phyloP scores from a whole-genome alignment of 257 asterid genomes.

The Apocynum venetum region DNA sequence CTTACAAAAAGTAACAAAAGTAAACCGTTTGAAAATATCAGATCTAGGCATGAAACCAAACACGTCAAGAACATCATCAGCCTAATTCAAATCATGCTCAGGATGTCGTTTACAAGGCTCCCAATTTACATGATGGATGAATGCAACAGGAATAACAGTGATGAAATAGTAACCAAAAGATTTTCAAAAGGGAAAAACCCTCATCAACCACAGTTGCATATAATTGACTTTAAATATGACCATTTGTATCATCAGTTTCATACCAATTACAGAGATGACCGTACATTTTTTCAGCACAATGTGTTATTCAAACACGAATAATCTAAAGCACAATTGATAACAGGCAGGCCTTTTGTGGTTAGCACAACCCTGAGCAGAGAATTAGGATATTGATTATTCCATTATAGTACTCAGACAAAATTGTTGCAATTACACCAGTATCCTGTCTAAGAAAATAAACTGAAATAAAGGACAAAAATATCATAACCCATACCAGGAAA shows the following conservation, averaged over 20 bases:
- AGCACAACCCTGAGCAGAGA: no score
- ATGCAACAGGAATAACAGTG: neutral
- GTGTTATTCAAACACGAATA: neutral
- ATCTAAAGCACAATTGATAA: neutral
- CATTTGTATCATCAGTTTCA: no score
- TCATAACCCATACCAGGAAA: conserved; percentile 67
- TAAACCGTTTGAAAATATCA: neutral
- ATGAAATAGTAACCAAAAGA: conserved; percentile 1
- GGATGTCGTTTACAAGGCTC: no score
- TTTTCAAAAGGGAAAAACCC: neutral
- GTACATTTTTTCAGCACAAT: neutral
- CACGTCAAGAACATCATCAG: neutral
- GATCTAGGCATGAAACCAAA: neutral
- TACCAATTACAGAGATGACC: no score
- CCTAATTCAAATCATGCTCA: no score
- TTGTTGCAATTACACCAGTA: neutral
- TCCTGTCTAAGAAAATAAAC: neutral
- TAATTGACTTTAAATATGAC: no score
- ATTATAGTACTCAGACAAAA: neutral
- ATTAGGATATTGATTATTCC: no score
- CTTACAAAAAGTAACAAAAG: neutral
- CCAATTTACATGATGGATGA: neutral
- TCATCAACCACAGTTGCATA: neutral
- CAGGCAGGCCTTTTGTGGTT: neutral
- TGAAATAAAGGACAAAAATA: conserved; percentile 4